Evolutionary conservation across 306 rosid species (phyloP).

Genomic region (Acacia crassicarpa): DNA sequence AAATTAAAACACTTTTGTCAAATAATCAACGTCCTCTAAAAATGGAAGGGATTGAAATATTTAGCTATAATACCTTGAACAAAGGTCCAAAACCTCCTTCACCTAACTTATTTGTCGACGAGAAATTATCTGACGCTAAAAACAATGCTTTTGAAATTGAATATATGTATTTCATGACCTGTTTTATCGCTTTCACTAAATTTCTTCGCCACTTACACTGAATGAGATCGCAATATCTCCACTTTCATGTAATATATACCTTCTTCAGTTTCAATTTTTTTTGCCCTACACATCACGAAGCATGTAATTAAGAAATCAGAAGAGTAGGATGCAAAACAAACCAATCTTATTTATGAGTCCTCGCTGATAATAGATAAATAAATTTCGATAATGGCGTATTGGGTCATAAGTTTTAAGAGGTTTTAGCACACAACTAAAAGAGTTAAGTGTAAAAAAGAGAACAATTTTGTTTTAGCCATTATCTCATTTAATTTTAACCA

Average conservation of each 20-base stretch:
- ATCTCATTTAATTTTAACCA: no score
- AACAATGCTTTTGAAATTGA: no score
- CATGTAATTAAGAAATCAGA: not conserved
- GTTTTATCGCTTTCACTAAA: no score
- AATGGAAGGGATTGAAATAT: no score
- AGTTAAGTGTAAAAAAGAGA: no score
- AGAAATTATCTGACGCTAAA: no score
- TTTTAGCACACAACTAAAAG: no score
- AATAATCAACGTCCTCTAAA: not conserved
- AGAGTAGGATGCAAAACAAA: not conserved
- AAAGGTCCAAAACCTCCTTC: no score
- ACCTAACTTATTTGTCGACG: no score
- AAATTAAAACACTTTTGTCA: not conserved
- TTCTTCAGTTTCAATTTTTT: constrained; percentile 2
- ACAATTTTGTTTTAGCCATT: accelerated
- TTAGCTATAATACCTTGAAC: not conserved
- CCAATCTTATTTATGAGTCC: not conserved
- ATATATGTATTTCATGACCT: no score
- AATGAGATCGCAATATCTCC: not conserved
- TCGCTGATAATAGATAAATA: not conserved
- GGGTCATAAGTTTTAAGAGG: not conserved
- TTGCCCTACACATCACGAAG: not conserved
- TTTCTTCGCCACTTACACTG: not conserved
- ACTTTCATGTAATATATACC: constrained; percentile 25
- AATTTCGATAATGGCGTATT: not conserved